Evolutionary conservation across 2,329 filamentous ascomycete species (phyloP), one percentile per base, ranked within the genome.

Genomic region (Penicillium sp.): DNA sequence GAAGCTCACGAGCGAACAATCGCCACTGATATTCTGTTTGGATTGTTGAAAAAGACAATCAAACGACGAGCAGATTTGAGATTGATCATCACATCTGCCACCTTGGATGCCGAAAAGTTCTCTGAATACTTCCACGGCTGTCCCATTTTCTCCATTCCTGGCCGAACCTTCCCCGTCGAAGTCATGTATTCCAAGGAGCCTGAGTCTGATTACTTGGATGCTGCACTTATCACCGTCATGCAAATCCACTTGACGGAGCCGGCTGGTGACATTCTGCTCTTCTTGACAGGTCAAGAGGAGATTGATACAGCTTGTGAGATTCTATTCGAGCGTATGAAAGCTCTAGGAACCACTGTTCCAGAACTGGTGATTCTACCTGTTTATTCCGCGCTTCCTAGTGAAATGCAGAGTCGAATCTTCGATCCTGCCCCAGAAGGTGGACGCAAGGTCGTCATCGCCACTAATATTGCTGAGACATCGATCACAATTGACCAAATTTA

Each of bases 401-500:
- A 99, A 72, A 92, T 96, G 79, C 93, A 97, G 69, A 94, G 88
- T 64, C 85, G 85, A 53, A 97, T 99, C 58, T 99, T 99, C 69
- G 94, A 99, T 29, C 92, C 93, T 2, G 90, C 94, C 0, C 91
- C 93, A 0, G 81, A 87, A 0, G 93, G 93, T 14, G 86, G 84
- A 50, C 84, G 94, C 52, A 99, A 99, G 74, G 92, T 97, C 1
- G 91, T 99, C 55, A 96, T 99, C 69, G 94, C 94, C 2, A 99
- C 94, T 34, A 99, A 99, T 65, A 99, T 99, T 67, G 94, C 94
- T 1, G 94, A 99, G 70, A 99, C 94, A 0, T 96, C 91, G 50
- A 94, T 99, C 68, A 99, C 94, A 0, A 97, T 99, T 60, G 94
- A 99, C 69, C 89, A 93, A 45, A 96, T 99, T 61, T 97, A 93